Percentiles rank a stretch among this genome's conserved stretches.
Conservation (phyloP, 1,139 yeast species). For the Suhomyces bolitotheri region DNA sequence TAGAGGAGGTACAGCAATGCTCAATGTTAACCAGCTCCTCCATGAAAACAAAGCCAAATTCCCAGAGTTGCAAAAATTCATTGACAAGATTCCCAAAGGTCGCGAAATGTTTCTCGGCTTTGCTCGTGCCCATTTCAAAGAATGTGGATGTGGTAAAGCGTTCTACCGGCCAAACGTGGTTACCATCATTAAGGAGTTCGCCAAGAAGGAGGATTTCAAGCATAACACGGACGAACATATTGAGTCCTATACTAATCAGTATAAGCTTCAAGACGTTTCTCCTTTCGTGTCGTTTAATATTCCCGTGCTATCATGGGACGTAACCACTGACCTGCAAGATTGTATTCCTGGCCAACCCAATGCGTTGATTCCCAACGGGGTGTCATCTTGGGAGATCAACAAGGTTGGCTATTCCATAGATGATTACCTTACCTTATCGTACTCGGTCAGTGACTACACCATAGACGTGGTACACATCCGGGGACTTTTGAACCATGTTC, state of each 20-base stretch:
- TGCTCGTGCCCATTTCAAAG: conserved; percentile 21
- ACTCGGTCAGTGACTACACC: conserved; percentile 18
- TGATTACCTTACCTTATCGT: conserved; percentile 16
- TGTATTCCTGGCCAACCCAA: conserved; percentile 20
- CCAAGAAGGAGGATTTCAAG: conserved; percentile 2
- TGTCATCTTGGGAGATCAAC: conserved; percentile 29
- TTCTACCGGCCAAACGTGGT: conserved; percentile 23
- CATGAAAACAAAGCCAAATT: conserved; percentile 4
- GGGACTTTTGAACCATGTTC: conserved; percentile 5
- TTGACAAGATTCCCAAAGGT: conserved; percentile 33
- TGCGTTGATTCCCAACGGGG: conserved; percentile 41
- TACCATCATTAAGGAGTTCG: conserved; percentile 13
- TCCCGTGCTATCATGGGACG: conserved; percentile 12
- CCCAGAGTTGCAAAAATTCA: conserved; percentile 15
- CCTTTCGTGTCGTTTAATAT: conserved; percentile 10
- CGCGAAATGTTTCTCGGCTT: conserved; percentile 20
- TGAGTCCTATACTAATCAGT: conserved; percentile 4
- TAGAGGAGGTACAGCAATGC: conserved; percentile 29
- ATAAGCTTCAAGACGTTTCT: conserved; percentile 7
- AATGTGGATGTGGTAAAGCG: conserved; percentile 20
- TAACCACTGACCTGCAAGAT: conserved; percentile 5
- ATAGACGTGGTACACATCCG: conserved; percentile 13
- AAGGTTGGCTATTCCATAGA: conserved; percentile 8
- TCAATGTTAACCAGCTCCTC: conserved; percentile 19
- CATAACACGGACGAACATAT: conserved; percentile 6